phyloP scores from a whole-genome alignment of 2,329 filamentous ascomycete species.

The Bipolaris zeicola region DNA sequence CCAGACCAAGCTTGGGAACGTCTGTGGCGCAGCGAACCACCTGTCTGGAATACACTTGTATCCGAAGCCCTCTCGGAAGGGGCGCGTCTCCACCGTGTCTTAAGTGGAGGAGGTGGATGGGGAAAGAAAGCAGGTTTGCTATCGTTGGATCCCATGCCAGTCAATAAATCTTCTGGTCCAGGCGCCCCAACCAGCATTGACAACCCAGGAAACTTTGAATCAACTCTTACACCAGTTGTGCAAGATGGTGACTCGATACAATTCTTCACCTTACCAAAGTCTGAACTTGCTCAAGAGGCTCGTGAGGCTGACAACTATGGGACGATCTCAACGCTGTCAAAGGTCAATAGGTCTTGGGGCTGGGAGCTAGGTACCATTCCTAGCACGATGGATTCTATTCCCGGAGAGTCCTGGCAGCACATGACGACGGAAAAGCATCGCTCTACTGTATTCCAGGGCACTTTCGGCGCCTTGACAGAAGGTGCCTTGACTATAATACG shows the following conservation, averaged over 20 bases:
- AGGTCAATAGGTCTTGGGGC: slow-evolving; percentile 14
- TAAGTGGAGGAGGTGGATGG: slow-evolving; percentile 86
- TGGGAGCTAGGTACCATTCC: slow-evolving; percentile 52
- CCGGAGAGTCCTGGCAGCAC: slow-evolving; percentile 29
- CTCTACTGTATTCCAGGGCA: slow-evolving; percentile 35
- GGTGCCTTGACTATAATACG: slow-evolving; percentile 52
- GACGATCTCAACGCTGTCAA: background rate
- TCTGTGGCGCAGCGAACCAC: slow-evolving; percentile 30
- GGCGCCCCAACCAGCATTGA: slow-evolving; percentile 14
- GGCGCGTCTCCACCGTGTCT: slow-evolving; percentile 56
- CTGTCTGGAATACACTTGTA: slow-evolving; percentile 29
- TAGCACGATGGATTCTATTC: slow-evolving; percentile 51
- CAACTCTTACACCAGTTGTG: slow-evolving; percentile 61
- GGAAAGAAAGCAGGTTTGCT: slow-evolving; percentile 78
- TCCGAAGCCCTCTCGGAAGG: slow-evolving; percentile 32
- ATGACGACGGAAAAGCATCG: slow-evolving; percentile 8
- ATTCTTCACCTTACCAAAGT: slow-evolving; percentile 39
- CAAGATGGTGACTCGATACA: slow-evolving; percentile 66
- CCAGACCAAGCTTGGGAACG: slow-evolving; percentile 16
- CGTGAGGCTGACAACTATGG: slow-evolving; percentile 2
- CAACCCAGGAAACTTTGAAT: slow-evolving; percentile 37
- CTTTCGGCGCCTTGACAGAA: slow-evolving; percentile 69
- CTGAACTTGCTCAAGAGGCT: background rate
- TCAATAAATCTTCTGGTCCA: slow-evolving; percentile 1
- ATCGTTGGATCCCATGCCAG: slow-evolving; percentile 69